Conservation (phyloP, 495 filamentous ascomycete species). For the Tuber indicum region DNA sequence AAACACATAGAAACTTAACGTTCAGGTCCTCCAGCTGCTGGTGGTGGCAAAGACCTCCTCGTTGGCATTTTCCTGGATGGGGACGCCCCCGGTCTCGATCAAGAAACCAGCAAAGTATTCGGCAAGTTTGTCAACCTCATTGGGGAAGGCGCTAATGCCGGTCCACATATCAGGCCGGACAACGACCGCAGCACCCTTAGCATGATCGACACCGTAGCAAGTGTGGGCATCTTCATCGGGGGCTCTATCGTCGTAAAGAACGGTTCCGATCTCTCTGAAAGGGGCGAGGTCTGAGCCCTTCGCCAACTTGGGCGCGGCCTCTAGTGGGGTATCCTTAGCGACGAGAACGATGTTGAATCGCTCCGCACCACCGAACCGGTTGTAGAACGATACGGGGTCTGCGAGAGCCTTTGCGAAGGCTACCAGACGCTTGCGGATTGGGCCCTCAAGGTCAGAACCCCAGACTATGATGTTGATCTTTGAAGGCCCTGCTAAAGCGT, state of each 20-base stretch:
- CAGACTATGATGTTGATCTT: conserved; percentile 43
- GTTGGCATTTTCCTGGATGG: neutral
- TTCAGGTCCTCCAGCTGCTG: neutral
- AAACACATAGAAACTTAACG: neutral
- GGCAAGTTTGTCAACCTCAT: conserved; percentile 23
- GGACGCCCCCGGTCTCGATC: conserved; percentile 4
- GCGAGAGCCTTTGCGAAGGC: conserved; percentile 24
- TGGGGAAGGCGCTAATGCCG: conserved; percentile 30
- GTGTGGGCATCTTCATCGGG: conserved; percentile 44
- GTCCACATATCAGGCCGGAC: conserved; percentile 43
- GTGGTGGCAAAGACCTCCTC: neutral
- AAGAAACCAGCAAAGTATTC: conserved; percentile 40
- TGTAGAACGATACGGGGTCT: conserved; percentile 28
- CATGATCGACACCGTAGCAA: conserved; percentile 40
- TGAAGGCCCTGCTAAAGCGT: conserved; percentile 32
- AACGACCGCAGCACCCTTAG: conserved; percentile 40
- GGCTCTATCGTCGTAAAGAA: conserved; percentile 43
- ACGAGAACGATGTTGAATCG: conserved; percentile 43
- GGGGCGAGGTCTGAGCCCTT: conserved; percentile 9
- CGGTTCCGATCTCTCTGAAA: conserved; percentile 16
- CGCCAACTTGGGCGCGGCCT: conserved; percentile 18
- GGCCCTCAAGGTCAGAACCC: conserved; percentile 40
- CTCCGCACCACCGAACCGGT: conserved; percentile 31
- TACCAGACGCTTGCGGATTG: conserved; percentile 24
- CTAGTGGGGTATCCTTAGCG: conserved; percentile 36